A percentile compares a stretch with the other conserved stretches of the same genome.
These are phyloP conservation scores for Pholiota conissans DNA, from an alignment of 768 basidiomycete species.

Conservation along the genomic window DNA sequence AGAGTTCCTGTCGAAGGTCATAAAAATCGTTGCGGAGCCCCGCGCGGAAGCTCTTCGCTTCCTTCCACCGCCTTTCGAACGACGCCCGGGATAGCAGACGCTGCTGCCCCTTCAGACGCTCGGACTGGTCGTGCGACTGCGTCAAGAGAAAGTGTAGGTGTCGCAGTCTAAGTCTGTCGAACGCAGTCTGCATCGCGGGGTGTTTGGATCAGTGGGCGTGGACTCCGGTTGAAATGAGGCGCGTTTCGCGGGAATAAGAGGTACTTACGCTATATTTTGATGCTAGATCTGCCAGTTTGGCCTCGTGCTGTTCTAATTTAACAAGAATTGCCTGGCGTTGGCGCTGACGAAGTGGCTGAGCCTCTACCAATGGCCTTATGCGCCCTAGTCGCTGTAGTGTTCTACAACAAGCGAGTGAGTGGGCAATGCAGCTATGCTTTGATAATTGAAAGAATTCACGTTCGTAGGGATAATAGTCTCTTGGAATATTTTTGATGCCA, in stretches of 20 bases:
- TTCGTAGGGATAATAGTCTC: constrained; percentile 33
- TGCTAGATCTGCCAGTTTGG: constrained; percentile 36
- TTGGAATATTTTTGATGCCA: constrained; percentile 34
- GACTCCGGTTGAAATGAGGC: not conserved
- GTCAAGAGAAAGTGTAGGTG: constrained; percentile 31
- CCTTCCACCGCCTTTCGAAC: constrained; percentile 32
- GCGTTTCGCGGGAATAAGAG: not conserved
- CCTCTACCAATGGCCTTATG: constrained; percentile 26
- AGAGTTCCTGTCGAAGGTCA: constrained; percentile 24
- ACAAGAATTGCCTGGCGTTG: constrained; percentile 27
- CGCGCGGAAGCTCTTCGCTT: constrained; percentile 33
- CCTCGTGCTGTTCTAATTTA: constrained; percentile 40
- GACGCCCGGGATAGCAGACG: constrained; percentile 27
- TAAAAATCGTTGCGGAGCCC: constrained; percentile 31
- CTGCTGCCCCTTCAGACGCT: constrained; percentile 24
- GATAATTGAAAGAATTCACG: constrained; percentile 22
- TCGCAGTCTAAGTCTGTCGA: constrained; percentile 33
- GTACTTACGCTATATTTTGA: constrained; percentile 34
- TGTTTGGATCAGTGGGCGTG: not conserved
- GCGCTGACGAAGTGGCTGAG: constrained; percentile 26
- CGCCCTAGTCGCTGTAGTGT: constrained; percentile 29
- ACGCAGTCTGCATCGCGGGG: constrained; percentile 23
- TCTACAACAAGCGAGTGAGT: constrained; percentile 18
- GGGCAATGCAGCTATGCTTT: not conserved
- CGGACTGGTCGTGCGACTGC: constrained; percentile 30